A percentile compares a stretch with the other conserved stretches of the same genome.
phyloP scores from a whole-genome alignment of 306 rosid genomes.

The Gastrolobium bilobum region DNA sequence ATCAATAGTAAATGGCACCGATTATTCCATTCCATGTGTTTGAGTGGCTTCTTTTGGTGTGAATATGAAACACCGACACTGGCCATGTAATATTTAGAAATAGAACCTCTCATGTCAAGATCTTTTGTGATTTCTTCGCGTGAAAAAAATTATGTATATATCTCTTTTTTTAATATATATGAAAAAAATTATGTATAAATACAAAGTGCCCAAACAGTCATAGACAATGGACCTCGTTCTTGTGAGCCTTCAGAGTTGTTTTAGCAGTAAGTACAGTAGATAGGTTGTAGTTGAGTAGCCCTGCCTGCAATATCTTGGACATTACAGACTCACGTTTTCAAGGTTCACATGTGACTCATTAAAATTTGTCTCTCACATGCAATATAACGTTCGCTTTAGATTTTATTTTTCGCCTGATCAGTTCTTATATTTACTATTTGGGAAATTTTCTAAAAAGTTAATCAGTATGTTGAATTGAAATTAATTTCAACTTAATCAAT shows the following conservation, averaged over 20 bases:
- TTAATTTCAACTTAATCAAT: neutral
- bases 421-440: neutral
- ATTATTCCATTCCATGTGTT: neutral
- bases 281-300: conserved; percentile 7
- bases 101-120: too few species aligned
- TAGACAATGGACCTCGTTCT: neutral
- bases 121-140: too few species aligned
- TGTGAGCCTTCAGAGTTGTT: neutral
- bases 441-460: neutral
- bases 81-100: neutral
- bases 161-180: too few species aligned
- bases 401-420: neutral
- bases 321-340: conserved; percentile 3
- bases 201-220: too few species aligned
- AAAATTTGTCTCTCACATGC: conserved; percentile 30
- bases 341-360: conserved; percentile 17
- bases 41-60: neutral
- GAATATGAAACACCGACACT: neutral
- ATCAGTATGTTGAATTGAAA: neutral
- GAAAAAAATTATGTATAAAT: too few species aligned
- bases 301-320: conserved; percentile 15
- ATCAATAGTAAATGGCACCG: neutral
- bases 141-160: too few species aligned
- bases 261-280: neutral
- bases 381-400: neutral